These are phyloP conservation scores for Taphrina deformans DNA, from an alignment of 1,139 yeast species.

Conservation along the genomic window DNA sequence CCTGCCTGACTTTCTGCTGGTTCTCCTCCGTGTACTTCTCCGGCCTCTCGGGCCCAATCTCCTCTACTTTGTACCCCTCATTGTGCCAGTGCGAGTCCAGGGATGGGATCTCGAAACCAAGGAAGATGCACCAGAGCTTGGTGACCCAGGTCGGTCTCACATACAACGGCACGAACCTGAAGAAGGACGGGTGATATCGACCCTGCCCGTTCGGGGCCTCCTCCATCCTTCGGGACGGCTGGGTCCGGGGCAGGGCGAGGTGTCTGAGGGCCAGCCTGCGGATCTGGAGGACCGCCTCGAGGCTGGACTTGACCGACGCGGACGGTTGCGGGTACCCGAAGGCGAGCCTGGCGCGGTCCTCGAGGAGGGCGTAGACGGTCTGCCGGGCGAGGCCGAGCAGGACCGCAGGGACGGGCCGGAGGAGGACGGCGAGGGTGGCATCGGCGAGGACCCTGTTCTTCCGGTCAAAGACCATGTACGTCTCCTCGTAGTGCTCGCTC, in stretches of 20 bases:
- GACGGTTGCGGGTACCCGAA: constrained; percentile 2
- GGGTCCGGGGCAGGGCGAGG: background rate
- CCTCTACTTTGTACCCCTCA: background rate
- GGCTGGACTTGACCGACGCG: background rate
- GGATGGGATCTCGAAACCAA: background rate
- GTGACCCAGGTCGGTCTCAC: background rate
- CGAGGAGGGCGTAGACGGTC: background rate
- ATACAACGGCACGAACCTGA: constrained; percentile 6
- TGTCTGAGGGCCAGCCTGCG: background rate
- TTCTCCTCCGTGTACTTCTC: background rate
- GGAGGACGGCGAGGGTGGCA: constrained; percentile 1
- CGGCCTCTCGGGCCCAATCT: constrained; percentile 3
- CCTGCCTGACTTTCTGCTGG: background rate
- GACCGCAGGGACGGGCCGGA: background rate
- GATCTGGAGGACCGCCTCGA: background rate
- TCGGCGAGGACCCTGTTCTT: constrained; percentile 1
- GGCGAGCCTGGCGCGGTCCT: background rate
- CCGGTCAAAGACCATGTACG: background rate
- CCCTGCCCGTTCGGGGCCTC: background rate
- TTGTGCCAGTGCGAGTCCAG: background rate
- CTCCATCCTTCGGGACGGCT: background rate
- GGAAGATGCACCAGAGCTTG: background rate
- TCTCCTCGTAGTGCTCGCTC: background rate
- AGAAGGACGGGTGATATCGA: background rate
- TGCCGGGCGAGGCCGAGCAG: background rate